Conservation (phyloP, 352 stramenopile genomes). For the Globisporangium megalacanthum region DNA sequence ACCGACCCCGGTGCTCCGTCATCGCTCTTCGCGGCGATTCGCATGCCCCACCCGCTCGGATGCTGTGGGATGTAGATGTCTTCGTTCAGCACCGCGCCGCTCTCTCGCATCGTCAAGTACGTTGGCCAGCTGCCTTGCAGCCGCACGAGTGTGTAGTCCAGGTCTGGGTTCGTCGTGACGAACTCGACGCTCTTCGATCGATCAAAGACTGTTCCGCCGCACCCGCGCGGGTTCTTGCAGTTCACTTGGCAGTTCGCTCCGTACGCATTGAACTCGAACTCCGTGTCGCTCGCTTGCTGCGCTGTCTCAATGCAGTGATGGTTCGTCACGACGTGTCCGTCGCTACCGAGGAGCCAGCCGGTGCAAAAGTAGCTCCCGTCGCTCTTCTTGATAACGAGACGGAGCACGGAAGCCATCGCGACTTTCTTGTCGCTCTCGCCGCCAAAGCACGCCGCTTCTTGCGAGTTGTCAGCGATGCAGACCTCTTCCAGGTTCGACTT, state of each 20-base stretch:
- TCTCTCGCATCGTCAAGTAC: constrained; percentile 53
- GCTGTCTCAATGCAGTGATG: constrained; percentile 65
- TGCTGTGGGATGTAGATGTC: constrained; percentile 63
- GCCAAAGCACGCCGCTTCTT: constrained; percentile 50
- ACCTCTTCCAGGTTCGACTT: constrained; percentile 38
- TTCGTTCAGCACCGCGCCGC: constrained; percentile 38
- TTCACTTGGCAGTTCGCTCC: constrained; percentile 23
- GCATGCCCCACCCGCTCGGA: constrained; percentile 58
- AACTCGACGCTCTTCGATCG: constrained; percentile 21
- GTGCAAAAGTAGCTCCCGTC: constrained; percentile 58
- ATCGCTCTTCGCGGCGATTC: constrained; percentile 54
- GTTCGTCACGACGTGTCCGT: constrained; percentile 78
- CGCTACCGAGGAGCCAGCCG: constrained; percentile 66
- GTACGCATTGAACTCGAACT: constrained; percentile 67
- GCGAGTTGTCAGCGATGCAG: constrained; percentile 55
- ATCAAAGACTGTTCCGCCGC: constrained; percentile 26
- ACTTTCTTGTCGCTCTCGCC: constrained; percentile 15
- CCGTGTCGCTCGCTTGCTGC: constrained; percentile 41
- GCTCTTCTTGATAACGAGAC: constrained; percentile 62
- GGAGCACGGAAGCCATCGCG: constrained; percentile 32
- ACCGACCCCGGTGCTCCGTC: constrained; percentile 26
- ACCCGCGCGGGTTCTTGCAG: constrained; percentile 32
- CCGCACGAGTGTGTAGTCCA: constrained; percentile 74
- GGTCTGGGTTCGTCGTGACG: constrained; percentile 23
- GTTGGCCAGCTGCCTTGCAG: constrained; percentile 50